phyloP scores from a whole-genome alignment of 495 filamentous ascomycete genomes.

The Xylaria intraflava region DNA sequence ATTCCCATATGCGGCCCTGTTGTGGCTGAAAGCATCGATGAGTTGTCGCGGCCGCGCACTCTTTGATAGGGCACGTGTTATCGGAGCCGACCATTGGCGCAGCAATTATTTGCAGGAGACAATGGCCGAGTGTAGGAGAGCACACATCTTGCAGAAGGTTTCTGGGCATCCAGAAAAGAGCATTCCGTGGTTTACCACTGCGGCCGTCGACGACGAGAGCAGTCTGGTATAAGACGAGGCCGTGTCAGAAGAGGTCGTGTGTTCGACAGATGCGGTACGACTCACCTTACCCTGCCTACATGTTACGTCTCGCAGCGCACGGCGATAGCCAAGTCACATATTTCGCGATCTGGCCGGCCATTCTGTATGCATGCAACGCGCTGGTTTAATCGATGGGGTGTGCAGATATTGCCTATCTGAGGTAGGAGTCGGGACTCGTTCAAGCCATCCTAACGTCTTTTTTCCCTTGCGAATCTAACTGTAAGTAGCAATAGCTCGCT shows the following conservation, averaged over 20 bases:
- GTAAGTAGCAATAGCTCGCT: no score
- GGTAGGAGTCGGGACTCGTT: no score
- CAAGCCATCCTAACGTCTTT: no score
- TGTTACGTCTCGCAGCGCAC: conserved; percentile 2
- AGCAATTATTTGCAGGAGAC: conserved; percentile 10
- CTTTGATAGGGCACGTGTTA: neutral
- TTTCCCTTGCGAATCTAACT: no score
- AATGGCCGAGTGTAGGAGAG: neutral
- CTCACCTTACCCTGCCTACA: conserved; percentile 2
- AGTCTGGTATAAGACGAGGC: no score
- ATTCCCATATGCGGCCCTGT: neutral
- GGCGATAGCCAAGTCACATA: conserved; percentile 2
- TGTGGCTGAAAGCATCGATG: conserved; percentile 8
- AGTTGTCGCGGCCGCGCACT: conserved; percentile 5
- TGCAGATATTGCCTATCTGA: no score
- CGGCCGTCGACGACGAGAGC: no score
- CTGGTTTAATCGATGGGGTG: neutral
- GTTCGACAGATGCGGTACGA: conserved; percentile 6
- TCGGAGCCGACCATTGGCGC: neutral
- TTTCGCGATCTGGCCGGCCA: conserved; percentile 4
- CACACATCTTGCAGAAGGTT: neutral
- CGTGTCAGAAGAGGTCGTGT: neutral
- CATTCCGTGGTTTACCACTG: conserved; percentile 2
- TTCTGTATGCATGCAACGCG: conserved; percentile 1
- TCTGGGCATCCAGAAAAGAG: neutral